Conservation (phyloP, 495 filamentous ascomycete species). For the Lepidopterella palustris region DNA sequence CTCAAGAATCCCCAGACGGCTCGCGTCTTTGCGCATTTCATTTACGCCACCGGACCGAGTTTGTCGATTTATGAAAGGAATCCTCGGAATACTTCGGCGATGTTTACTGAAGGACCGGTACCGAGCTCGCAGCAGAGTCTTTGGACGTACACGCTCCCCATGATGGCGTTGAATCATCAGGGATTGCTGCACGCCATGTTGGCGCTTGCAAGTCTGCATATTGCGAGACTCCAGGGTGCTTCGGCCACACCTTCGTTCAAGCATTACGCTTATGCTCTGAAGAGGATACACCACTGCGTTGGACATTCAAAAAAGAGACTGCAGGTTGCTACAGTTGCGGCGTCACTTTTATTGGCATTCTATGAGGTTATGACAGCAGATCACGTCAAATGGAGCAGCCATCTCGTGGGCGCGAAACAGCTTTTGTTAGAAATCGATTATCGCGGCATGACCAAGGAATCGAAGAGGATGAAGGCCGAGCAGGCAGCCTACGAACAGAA, state of each 20-base stretch:
- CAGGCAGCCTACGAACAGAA: conserved; percentile 31
- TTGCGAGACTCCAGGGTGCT: conserved; percentile 69
- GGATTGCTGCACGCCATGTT: conserved; percentile 88
- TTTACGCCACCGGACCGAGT: conserved; percentile 79
- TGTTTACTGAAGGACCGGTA: conserved; percentile 58
- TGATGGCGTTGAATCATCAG: conserved; percentile 74
- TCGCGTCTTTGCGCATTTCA: conserved; percentile 85
- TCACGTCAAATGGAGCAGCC: conserved; percentile 91
- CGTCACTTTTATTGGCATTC: conserved; percentile 79
- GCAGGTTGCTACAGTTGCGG: conserved; percentile 75
- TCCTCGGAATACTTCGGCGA: conserved; percentile 66
- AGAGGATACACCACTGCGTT: conserved; percentile 68
- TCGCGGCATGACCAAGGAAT: conserved; percentile 59
- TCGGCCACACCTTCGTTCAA: conserved; percentile 74
- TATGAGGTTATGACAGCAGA: conserved; percentile 95
- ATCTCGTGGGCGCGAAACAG: conserved; percentile 76
- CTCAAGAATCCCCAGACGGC: conserved; percentile 77
- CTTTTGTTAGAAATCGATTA: conserved; percentile 80
- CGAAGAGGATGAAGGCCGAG: conserved; percentile 51
- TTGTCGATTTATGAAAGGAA: conserved; percentile 85
- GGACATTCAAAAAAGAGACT: conserved; percentile 63
- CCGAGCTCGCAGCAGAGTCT: conserved; percentile 67
- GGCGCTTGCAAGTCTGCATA: conserved; percentile 80
- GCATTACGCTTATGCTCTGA: conserved; percentile 84
- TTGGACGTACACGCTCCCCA: conserved; percentile 84